phyloP scores from a whole-genome alignment of 2,329 filamentous ascomycete species.

The Fusarium dimerum region DNA sequence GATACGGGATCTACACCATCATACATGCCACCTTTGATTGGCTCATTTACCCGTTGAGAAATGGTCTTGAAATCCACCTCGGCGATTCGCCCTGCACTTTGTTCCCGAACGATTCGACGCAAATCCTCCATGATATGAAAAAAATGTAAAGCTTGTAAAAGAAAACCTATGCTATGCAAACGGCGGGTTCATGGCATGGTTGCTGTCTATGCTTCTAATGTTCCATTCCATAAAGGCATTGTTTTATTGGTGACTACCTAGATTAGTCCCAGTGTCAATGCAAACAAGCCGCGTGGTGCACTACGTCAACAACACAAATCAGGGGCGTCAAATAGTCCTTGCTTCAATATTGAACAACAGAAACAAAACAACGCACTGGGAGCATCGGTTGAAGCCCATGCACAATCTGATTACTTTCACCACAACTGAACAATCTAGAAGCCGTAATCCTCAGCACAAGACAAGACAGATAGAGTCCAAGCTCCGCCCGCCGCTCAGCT shows the following conservation, averaged over 20 bases:
- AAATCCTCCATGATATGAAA: background rate
- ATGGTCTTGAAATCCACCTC: background rate
- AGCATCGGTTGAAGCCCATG: too few relatives aligned
- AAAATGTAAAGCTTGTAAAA: background rate
- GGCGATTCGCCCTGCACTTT: background rate
- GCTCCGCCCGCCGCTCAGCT: background rate
- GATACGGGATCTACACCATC: too few relatives aligned
- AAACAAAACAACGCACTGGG: too few relatives aligned
- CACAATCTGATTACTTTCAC: too few relatives aligned
- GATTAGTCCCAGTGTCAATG: too few relatives aligned
- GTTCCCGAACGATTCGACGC: background rate
- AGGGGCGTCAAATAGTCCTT: too few relatives aligned
- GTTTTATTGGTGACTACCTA: background rate
- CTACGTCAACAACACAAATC: too few relatives aligned
- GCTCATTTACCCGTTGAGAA: background rate
- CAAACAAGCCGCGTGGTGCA: too few relatives aligned
- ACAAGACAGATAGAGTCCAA: too few relatives aligned
- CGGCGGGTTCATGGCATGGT: background rate
- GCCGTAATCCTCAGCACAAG: too few relatives aligned
- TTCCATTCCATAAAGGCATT: background rate
- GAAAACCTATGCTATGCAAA: background rate
- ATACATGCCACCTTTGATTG: background rate
- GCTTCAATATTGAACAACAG: too few relatives aligned
- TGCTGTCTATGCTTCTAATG: background rate
- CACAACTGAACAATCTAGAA: too few relatives aligned